These are phyloP conservation scores for Cenococcum geophilum DNA, from an alignment of 495 filamentous ascomycete genomes.

Conservation along the genomic window DNA sequence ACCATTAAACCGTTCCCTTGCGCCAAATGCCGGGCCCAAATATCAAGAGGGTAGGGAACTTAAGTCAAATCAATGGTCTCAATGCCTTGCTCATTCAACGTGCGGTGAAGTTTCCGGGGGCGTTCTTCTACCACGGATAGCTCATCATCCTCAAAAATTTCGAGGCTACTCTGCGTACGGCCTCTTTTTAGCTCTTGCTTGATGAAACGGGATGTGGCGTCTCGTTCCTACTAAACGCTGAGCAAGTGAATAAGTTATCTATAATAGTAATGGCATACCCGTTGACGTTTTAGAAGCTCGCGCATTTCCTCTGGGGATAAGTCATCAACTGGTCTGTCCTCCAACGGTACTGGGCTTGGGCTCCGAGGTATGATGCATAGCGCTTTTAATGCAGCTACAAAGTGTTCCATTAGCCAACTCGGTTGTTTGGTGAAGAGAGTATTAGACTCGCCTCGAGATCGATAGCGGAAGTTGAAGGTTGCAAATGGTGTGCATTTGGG, in stretches of 20 bases:
- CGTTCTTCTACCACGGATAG: constrained; percentile 14
- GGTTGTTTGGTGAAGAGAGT: neutral
- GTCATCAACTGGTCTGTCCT: constrained; percentile 17
- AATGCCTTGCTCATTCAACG: neutral
- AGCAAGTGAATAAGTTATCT: neutral
- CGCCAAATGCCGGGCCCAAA: no score
- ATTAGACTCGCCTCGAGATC: constrained; percentile 15
- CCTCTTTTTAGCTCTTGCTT: constrained; percentile 21
- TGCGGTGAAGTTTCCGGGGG: constrained; percentile 5
- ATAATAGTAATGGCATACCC: constrained; percentile 5
- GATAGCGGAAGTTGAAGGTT: constrained; percentile 21
- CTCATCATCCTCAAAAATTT: constrained; percentile 12
- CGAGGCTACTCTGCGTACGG: neutral
- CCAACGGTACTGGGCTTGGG: constrained; percentile 9
- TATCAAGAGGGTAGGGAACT: neutral
- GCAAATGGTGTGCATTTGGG: constrained; percentile 13
- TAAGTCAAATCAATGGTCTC: constrained; percentile 18
- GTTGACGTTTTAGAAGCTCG: constrained; percentile 12
- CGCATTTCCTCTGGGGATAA: constrained; percentile 17
- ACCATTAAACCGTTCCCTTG: no score
- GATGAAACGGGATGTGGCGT: neutral
- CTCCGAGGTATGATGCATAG: constrained; percentile 18
- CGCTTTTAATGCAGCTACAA: constrained; percentile 12
- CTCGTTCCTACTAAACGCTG: neutral
- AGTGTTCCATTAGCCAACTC: neutral